These are phyloP conservation scores for Daldinia caldariorum DNA, from an alignment of 495 filamentous ascomycete species.

Conservation along the genomic window DNA sequence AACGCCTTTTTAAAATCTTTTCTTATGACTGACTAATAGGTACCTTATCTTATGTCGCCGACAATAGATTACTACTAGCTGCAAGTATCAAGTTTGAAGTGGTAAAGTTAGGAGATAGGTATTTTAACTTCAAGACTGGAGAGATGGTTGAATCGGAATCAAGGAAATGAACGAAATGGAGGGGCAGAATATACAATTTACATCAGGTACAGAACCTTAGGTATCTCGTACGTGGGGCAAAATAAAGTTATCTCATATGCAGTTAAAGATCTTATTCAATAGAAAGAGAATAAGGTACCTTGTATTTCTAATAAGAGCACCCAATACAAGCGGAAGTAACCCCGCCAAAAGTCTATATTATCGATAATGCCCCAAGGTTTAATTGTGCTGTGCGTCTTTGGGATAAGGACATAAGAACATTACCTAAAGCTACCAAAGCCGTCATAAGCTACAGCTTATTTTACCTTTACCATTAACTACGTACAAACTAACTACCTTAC, in stretches of 20 bases:
- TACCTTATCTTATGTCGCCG: too few species aligned
- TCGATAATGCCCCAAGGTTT: constrained; percentile 24
- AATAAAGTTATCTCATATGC: neutral
- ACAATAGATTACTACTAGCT: neutral
- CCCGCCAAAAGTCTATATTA: constrained; percentile 14
- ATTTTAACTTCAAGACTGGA: neutral
- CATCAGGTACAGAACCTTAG: too few species aligned
- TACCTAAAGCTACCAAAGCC: constrained; percentile 8
- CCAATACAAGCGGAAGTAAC: neutral
- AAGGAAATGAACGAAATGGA: constrained; percentile 10
- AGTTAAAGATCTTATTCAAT: constrained; percentile 2
- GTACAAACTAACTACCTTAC: neutral
- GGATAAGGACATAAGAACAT: neutral
- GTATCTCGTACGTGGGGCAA: neutral
- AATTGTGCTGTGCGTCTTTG: neutral
- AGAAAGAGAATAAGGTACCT: neutral
- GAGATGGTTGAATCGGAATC: neutral
- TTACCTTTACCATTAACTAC: neutral
- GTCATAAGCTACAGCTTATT: constrained; percentile 11
- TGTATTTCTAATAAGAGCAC: neutral
- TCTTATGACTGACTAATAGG: too few species aligned
- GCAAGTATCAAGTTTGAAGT: neutral
- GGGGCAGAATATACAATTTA: constrained; percentile 17
- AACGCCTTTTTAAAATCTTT: too few species aligned
- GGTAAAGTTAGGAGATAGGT: neutral